These are phyloP conservation scores for Mycena polygramma DNA, from an alignment of 768 basidiomycete species.

Conservation along the genomic window DNA sequence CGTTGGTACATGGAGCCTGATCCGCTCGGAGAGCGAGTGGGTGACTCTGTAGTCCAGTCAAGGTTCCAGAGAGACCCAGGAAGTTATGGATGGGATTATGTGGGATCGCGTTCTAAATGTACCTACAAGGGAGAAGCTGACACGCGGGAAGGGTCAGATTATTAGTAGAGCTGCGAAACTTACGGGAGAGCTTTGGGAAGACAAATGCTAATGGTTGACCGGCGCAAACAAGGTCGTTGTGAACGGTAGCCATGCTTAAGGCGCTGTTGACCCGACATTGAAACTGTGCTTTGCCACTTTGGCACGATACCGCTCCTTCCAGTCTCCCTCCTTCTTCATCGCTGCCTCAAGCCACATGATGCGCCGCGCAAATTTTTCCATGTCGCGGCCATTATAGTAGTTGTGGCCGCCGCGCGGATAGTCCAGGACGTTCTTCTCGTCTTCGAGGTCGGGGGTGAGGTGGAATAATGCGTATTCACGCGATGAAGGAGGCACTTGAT, in stretches of 20 bases:
- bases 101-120: too few relatives aligned
- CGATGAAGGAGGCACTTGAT: conserved; percentile 57
- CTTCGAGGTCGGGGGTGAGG: conserved; percentile 40
- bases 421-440: conserved; percentile 37
- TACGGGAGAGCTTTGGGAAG: background rate
- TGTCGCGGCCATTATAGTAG: conserved; percentile 70
- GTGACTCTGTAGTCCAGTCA: too few relatives aligned
- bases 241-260: background rate
- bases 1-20: too few relatives aligned
- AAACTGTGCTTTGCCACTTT: conserved; percentile 28
- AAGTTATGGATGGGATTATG: too few relatives aligned
- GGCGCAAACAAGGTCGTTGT: too few relatives aligned
- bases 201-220: background rate
- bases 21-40: too few relatives aligned
- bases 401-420: conserved; percentile 73
- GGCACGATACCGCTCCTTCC: conserved; percentile 60
- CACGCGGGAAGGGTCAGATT: too few relatives aligned
- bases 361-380: conserved; percentile 60
- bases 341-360: conserved; percentile 59
- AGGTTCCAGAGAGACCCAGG: too few relatives aligned
- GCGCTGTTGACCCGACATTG: background rate
- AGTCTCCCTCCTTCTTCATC: conserved; percentile 49
- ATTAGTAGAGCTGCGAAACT: too few relatives aligned
- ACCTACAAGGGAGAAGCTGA: too few relatives aligned
- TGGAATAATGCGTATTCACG: conserved; percentile 62